Base-by-base conservation (phyloP, 2,329 filamentous ascomycete species). In the Annulohypoxylon truncatum region DNA sequence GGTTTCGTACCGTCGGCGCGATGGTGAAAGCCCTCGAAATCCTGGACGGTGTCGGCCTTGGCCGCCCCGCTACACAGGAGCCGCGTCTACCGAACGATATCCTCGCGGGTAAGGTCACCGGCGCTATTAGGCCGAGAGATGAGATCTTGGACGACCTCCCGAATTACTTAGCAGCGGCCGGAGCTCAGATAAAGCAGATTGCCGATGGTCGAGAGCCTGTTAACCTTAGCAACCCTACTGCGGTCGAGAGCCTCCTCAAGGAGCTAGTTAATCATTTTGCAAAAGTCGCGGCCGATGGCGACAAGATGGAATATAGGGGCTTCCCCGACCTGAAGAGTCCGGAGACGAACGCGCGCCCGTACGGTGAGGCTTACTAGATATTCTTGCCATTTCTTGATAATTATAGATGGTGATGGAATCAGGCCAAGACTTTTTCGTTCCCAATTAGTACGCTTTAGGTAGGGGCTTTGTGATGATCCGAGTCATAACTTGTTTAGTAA, bases 1-100 rank as follows among this genome's bases (percentile, higher is more conserved):
- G 85, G 8, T 81, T 88, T 73, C 81, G 81, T 69, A 82, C 82
- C 2, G 82, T 80, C 0, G 80, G 78, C n/a, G 86, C 82, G 0
- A 88, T 88, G 85, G 82, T 85, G 18, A 74, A 81, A 12, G 84
- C 84, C 0, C 77, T 88, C n/a, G 70, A 82, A 2, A 80, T 79
- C 1, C 82, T 88, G 7, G 84, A 89, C 64, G 86, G 86, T 4
- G 79, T 89, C 2, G 86, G 86, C 2, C 77, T 89, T 51, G 87
- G 79, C 0, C 81, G 87, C 7, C 81, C 87, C 0, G 72, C 84
- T 0, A 82, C 81, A 50, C 83, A 87, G 70, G 87, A 89, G 71
- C 73, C 74, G 0, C 76, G 76, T 8, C 73, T 86, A 0, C 78
- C 79, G 44, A 77, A 75, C 47, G 78, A 83, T 15, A 81, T 86